These are phyloP conservation scores for Didymella segeticola DNA, from an alignment of 2,329 filamentous ascomycete genomes.

Conservation along the genomic window DNA sequence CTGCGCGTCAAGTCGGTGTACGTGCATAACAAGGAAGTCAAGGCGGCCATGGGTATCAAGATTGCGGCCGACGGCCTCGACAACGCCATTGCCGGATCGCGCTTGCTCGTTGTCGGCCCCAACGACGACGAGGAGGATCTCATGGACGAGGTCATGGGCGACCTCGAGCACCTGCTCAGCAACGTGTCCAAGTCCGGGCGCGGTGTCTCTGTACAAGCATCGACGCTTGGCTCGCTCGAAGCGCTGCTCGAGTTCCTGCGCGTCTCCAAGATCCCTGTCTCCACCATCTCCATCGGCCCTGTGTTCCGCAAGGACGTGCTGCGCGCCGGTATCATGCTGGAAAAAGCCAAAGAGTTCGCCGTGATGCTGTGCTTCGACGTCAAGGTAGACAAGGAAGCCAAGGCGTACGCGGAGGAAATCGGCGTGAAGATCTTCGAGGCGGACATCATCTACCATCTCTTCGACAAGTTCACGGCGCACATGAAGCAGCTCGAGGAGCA, in stretches of 20 bases:
- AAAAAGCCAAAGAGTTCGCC: constrained; percentile 93
- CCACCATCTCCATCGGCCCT: constrained; percentile 95
- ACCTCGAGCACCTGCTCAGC: constrained; percentile 89
- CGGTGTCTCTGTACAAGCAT: constrained; percentile 96
- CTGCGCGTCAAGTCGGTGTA: constrained; percentile 94
- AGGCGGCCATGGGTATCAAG: constrained; percentile 97
- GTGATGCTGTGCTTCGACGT: constrained; percentile 99
- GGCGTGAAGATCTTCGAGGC: constrained; percentile 98
- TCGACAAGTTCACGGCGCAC: constrained; percentile 95
- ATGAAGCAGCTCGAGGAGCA: constrained; percentile 86
- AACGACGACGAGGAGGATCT: constrained; percentile 97
- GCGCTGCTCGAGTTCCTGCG: constrained; percentile 95
- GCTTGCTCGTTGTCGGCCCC: constrained; percentile 89
- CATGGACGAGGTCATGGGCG: constrained; percentile 93
- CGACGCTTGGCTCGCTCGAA: constrained; percentile 95
- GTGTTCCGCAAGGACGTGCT: constrained; percentile 98
- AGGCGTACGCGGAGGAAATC: constrained; percentile 87
- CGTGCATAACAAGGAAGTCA: constrained; percentile 99
- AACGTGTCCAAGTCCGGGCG: constrained; percentile 90
- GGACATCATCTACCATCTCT: constrained; percentile 98
- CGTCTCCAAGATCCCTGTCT: constrained; percentile 94
- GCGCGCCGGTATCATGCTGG: constrained; percentile 91
- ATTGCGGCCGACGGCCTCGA: constrained; percentile 96
- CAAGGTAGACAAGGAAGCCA: constrained; percentile 97
- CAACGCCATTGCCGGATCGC: constrained; percentile 93